These are phyloP conservation scores for Earliella scabrosa DNA, from an alignment of 1,284 basidiomycete genomes.

Conservation along the genomic window DNA sequence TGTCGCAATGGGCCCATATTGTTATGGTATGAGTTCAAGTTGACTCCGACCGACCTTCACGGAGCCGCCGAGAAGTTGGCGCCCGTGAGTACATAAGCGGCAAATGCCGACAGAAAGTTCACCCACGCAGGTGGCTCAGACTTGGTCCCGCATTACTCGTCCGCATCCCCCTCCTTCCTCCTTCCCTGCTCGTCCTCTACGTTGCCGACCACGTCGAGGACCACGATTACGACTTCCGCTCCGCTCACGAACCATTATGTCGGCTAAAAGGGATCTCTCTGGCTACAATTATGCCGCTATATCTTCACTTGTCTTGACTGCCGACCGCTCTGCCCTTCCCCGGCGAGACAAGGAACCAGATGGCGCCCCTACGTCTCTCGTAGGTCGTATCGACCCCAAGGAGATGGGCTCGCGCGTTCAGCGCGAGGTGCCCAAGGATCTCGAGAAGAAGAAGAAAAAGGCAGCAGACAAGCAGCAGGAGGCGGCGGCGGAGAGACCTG, in stretches of 20 bases:
- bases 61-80: too few relatives aligned
- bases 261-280: slow-evolving; percentile 76
- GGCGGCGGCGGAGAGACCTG: slow-evolving; percentile 53
- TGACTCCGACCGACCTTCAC: too few relatives aligned
- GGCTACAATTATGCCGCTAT: slow-evolving; percentile 92
- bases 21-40: too few relatives aligned
- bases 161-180: neutral
- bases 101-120: neutral
- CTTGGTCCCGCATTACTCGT: too few relatives aligned
- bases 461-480: slow-evolving; percentile 60
- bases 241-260: slow-evolving; percentile 23
- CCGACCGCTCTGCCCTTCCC: slow-evolving; percentile 75
- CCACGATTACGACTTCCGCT: slow-evolving; percentile 3
- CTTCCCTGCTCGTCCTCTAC: slow-evolving; percentile 4
- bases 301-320: slow-evolving; percentile 85
- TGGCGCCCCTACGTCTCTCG: slow-evolving; percentile 92
- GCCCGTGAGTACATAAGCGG: neutral
- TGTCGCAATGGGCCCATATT: too few relatives aligned
- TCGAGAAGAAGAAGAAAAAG: slow-evolving; percentile 96
- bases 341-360: slow-evolving; percentile 93
- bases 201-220: slow-evolving; percentile 18
- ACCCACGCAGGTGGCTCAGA: neutral
- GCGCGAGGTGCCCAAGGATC: slow-evolving; percentile 84
- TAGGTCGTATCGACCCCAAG: slow-evolving; percentile 87
- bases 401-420: slow-evolving; percentile 95